Conservation (phyloP, 2,329 filamentous ascomycete species). For the Chrysoporthe cubensis region DNA sequence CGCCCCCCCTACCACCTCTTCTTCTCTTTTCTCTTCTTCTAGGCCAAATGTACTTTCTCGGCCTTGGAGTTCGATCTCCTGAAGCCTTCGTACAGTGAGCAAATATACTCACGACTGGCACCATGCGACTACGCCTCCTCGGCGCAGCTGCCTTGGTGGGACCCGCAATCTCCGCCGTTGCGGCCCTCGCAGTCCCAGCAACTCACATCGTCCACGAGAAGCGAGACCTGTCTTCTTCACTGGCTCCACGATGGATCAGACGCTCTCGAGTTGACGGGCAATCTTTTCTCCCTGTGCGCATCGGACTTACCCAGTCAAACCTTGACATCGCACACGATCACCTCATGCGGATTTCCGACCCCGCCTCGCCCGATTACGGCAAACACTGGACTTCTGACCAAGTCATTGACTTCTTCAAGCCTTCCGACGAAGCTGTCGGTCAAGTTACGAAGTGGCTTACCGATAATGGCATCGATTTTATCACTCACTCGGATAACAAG, state of each 20-base stretch:
- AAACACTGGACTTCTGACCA: constrained; percentile 42
- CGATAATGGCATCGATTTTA: constrained; percentile 19
- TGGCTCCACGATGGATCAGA: constrained; percentile 33
- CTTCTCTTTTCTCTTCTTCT: not conserved
- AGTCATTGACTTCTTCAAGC: constrained; percentile 42
- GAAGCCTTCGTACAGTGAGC: not conserved
- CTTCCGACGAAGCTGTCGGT: constrained; percentile 36
- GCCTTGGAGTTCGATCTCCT: not conserved
- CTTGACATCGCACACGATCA: constrained; percentile 34
- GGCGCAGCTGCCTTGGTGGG: not conserved
- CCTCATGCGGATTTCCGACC: constrained; percentile 36
- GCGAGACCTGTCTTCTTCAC: constrained; percentile 28
- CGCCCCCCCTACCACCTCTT: not conserved
- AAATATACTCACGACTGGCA: not conserved
- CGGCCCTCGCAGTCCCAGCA: constrained; percentile 1
- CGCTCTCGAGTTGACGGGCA: constrained; percentile 30
- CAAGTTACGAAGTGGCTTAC: constrained; percentile 33
- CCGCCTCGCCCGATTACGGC: constrained; percentile 40
- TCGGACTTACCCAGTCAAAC: constrained; percentile 36
- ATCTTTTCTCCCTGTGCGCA: constrained; percentile 35
- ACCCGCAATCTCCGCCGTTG: not conserved
- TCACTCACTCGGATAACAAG: constrained; percentile 31
- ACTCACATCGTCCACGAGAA: constrained; percentile 36
- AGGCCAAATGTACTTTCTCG: not conserved
- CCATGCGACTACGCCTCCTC: not conserved